Base-by-base conservation (phyloP, 2,329 filamentous ascomycete species). In the Fonsecaea pugnacius region DNA sequence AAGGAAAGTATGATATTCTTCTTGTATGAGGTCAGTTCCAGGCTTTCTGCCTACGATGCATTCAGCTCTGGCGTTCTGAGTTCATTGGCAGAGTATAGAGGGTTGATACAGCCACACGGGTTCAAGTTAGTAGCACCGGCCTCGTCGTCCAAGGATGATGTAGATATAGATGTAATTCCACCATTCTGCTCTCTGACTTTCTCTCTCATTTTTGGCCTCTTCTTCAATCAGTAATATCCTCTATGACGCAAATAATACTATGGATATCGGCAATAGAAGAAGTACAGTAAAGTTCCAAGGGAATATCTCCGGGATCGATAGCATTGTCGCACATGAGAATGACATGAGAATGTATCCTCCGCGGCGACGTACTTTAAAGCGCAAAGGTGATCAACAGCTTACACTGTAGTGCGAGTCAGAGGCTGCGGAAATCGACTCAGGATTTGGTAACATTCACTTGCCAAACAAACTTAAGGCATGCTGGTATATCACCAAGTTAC, bases 1-100 rank as follows among this genome's bases (percentile, higher is more conserved):
- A 85, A 67, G 85, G 86, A 67, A 85, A 85, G n/a, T 87, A 86
- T 71, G 82, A 87, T 69, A 87, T 89, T 67, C 72, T 88, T n/a
- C 18, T 59, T 12, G 43, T 48, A 24, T 48, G 43, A 48, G 4
- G 18, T 2, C 12, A 48, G 43, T 21, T 14, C 21, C 14, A 21
- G 40, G n/a, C n/a, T 46, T 46, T 21, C n/a, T 21, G 18, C 7
- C 5, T 9, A 5, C 0, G 18, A 10, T 46, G 43, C 43, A 14
- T 48, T 48, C 43, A 24, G 43, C 18, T 24, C 24, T 12, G 18
- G 43, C 43, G 43, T 48, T 14, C 43, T 24, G 43, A 18, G 10
- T 24, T 8, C 3, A 48, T 12, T 48, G 3, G 9, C 24, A 48
- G 43, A 48, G 4, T 8, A 24, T 48, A 48, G 43, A 48, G 24